Base-by-base conservation (phyloP, 495 filamentous ascomycete genomes). In the Rostrohypoxylon terebratum region DNA sequence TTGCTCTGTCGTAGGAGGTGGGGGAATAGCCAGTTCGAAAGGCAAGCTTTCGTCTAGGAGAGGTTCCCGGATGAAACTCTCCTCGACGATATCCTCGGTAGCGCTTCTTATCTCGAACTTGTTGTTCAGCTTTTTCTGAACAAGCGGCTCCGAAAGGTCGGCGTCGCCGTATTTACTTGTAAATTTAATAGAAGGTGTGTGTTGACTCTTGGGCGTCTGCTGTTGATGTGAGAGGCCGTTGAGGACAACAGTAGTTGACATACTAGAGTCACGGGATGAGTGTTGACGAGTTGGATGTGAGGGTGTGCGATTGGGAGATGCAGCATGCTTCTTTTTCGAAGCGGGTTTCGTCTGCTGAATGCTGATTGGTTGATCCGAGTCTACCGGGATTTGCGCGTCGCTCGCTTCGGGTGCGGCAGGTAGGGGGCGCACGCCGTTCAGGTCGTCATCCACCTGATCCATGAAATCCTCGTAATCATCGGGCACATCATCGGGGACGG, bases 401-500 rank as follows among this genome's bases (percentile, higher is more conserved):
- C 68, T 68, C 59, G 63, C 58, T 68, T 66, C 63, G 68, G 63
- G 51, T 68, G 63, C 63, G 66, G 70, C 69, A 75, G 70, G 54
- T 63, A 71, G 70, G 72, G 72, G 59, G 64, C 67, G 75, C 69
- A 65, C 57, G 66, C 66, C 70, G 68, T 54, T 69, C 54, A 66
- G 68, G 60, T 63, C 51, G 20, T 75, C 70, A 68, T 77, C 75
- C 59, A 72, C 71, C 50, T 65, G 73, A 66, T 66, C 69, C 69
- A 77, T 73, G 57, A 72, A 77, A 31, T 68, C 64, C 16, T 66
- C 71, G n/a, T 76, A 77, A 42, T 72, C 77, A 50, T 74, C 73
- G 1, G 81, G 66, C 5, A 77, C 68, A 50, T 81, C 73, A 42
- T 81, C 79, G 20, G 80, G 78, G 10, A 83, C 77, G 1, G 80